phyloP scores from a whole-genome alignment of 2,329 filamentous ascomycete genomes.

The Rutstroemia sp. region DNA sequence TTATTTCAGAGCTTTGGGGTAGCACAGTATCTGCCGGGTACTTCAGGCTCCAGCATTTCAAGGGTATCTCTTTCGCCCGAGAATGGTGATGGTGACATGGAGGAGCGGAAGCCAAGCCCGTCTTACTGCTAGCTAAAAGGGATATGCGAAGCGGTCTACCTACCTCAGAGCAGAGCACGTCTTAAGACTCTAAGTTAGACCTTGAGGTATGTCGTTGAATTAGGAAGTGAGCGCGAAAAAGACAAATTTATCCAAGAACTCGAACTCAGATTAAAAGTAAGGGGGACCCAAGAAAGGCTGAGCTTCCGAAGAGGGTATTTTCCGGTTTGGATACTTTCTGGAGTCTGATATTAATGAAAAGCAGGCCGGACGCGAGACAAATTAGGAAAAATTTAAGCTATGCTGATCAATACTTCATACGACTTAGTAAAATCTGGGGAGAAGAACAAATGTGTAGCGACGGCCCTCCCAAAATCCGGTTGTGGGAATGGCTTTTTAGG shows the following conservation, averaged over 20 bases:
- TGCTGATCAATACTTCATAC: conserved; percentile 16
- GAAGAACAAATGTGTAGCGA: conserved; percentile 1
- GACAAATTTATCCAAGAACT: not conserved
- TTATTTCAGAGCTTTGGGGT: no score
- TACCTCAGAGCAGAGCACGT: not conserved
- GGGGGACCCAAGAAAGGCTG: no score
- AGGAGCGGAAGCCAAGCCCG: not conserved
- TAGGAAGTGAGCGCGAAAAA: not conserved
- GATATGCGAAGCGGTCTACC: not conserved
- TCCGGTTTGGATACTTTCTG: not conserved
- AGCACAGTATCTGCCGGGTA: not conserved
- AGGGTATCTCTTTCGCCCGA: not conserved
- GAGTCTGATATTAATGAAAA: no score
- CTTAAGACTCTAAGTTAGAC: not conserved
- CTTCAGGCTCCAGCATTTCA: conserved; percentile 1
- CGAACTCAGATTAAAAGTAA: no score
- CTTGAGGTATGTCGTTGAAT: not conserved
- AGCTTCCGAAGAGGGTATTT: not conserved
- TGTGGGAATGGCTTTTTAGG: not conserved
- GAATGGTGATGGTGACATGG: not conserved
- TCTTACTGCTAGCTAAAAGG: not conserved
- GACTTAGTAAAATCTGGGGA: conserved; percentile 7
- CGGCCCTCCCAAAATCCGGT: not conserved
- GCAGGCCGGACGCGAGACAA: not conserved
- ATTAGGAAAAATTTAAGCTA: conserved; percentile 17